These are phyloP conservation scores for Paramecium primaurelia DNA, from an alignment of 73 alveolate species.

Conservation along the genomic window DNA sequence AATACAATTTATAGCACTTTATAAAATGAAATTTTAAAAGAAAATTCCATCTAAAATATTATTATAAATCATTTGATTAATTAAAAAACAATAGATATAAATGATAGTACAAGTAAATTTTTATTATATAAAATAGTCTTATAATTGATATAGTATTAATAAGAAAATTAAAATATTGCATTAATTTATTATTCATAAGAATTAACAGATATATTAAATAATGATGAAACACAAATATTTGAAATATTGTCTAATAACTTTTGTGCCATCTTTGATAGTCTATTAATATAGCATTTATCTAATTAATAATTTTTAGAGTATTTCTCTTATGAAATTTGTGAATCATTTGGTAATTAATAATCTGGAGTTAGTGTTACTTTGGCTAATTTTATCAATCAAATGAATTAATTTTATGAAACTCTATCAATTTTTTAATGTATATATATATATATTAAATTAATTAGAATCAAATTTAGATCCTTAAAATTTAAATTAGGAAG, in stretches of 20 bases:
- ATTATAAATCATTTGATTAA: not conserved
- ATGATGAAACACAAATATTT: not conserved
- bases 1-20: not conserved
- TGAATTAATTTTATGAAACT: not conserved
- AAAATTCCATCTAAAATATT: not conserved
- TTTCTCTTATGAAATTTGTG: not conserved
- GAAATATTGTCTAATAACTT: not conserved
- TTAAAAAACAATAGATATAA: not conserved
- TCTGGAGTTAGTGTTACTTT: not conserved
- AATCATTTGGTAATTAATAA: not conserved
- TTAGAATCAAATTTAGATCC: not conserved
- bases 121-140: not conserved
- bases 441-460: not conserved
- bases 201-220: not conserved
- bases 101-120: not conserved
- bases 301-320: not conserved
- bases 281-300: not conserved
- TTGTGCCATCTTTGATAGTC: slow-evolving; percentile 1
- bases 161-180: not conserved
- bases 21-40: not conserved
- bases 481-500: not conserved
- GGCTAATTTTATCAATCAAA: not conserved
- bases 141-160: not conserved
- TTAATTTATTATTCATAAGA: not conserved
- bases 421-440: not conserved